phyloP scores from a whole-genome alignment of 495 filamentous ascomycete genomes.

The Penicillium diatomitis region DNA sequence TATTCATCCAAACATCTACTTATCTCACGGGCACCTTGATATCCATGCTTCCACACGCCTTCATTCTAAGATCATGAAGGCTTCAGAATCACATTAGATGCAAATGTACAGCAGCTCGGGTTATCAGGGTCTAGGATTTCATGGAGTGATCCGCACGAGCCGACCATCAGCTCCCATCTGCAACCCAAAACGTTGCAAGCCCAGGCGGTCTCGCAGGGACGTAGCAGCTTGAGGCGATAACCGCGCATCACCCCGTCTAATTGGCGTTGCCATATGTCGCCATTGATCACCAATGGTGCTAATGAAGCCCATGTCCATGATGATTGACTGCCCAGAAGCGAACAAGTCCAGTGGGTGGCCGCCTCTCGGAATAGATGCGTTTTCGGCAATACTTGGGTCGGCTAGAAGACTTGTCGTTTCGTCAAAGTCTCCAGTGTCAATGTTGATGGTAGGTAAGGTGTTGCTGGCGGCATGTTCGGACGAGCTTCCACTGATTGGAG shows the following conservation, averaged over 20 bases:
- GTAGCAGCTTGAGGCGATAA: constrained; percentile 34
- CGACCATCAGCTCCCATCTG: constrained; percentile 34
- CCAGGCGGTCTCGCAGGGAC: constrained; percentile 35
- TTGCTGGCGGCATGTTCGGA: constrained; percentile 7
- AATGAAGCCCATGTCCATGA: constrained; percentile 62
- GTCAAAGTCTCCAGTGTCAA: constrained; percentile 24
- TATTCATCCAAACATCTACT: no score
- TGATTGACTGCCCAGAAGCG: constrained; percentile 57
- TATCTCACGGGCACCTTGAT: no score
- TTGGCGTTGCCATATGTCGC: constrained; percentile 23
- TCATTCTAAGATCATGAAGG: no score
- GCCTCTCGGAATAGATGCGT: constrained; percentile 20
- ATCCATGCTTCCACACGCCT: no score
- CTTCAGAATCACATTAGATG: no score
- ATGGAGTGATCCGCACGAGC: constrained; percentile 24
- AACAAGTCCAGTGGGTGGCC: constrained; percentile 48
- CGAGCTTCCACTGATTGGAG: constrained; percentile 1
- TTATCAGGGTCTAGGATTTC: neutral
- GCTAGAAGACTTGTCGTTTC: constrained; percentile 40
- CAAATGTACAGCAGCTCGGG: no score
- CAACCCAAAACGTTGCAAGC: constrained; percentile 7
- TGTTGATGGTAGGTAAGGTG: constrained; percentile 1
- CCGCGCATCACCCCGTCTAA: constrained; percentile 3
- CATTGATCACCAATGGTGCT: constrained; percentile 58
- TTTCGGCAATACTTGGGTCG: constrained; percentile 28